A percentile compares a stretch with the other conserved stretches of the same genome.
These are phyloP conservation scores for Cutaneotrichosporon mucoides DNA, from an alignment of 1,284 basidiomycete species.

Conservation along the genomic window DNA sequence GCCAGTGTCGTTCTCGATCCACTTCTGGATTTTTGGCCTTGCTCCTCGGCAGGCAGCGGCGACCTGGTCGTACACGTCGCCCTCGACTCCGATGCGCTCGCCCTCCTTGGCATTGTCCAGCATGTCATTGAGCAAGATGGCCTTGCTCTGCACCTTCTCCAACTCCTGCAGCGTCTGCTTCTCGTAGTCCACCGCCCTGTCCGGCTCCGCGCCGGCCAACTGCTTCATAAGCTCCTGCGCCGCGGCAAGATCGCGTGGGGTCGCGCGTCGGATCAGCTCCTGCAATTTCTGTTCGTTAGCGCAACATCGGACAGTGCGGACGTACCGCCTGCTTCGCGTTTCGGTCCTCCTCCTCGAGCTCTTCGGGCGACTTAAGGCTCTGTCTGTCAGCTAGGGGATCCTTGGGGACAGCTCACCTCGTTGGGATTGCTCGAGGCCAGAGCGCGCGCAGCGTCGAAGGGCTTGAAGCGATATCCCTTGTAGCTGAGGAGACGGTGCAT, in stretches of 20 bases:
- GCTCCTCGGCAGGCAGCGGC: constrained; percentile 75
- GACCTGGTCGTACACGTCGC: constrained; percentile 97
- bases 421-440: constrained; percentile 52
- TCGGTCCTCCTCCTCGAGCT: constrained; percentile 93
- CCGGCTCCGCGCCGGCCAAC: constrained; percentile 91
- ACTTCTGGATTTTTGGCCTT: constrained; percentile 92
- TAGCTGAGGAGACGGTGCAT: constrained; percentile 94
- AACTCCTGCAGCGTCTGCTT: constrained; percentile 84
- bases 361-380: constrained; percentile 46
- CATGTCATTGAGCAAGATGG: constrained; percentile 92
- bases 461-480: constrained; percentile 91
- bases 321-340: constrained; percentile 76
- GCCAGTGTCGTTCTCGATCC: constrained; percentile 85
- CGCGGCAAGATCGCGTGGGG: constrained; percentile 90
- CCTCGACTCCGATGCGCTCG: constrained; percentile 69
- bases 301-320: too few relatives aligned
- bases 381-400: too few relatives aligned
- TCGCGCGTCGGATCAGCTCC: constrained; percentile 93
- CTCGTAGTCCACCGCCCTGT: constrained; percentile 87
- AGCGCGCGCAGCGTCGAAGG: constrained; percentile 54
- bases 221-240: constrained; percentile 98
- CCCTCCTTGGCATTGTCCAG: constrained; percentile 84
- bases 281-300: constrained; percentile 65
- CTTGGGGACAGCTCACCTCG: constrained; percentile 21
- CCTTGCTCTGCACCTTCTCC: constrained; percentile 90